Conservation (phyloP, 1,284 basidiomycete species). For the Albatrellus sp. region DNA sequence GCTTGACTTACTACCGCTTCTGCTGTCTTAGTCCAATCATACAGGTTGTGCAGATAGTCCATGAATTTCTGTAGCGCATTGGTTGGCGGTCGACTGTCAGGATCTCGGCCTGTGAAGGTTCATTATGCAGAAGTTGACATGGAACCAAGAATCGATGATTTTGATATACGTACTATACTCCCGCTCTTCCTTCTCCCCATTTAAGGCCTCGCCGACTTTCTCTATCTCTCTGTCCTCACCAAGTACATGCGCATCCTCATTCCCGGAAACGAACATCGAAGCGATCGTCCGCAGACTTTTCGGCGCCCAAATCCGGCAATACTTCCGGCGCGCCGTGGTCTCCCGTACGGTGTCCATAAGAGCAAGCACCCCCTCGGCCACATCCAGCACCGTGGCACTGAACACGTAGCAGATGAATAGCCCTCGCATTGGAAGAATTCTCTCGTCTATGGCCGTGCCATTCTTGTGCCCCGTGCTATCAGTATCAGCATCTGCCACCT, state of each 20-base stretch:
- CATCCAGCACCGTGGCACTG: conserved; percentile 28
- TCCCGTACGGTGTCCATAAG: conserved; percentile 31
- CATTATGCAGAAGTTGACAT: neutral
- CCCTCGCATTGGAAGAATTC: conserved; percentile 22
- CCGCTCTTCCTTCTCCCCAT: conserved; percentile 17
- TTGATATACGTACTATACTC: conserved; percentile 23
- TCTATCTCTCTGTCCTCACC: conserved; percentile 12
- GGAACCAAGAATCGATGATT: no score
- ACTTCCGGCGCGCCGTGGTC: conserved; percentile 25
- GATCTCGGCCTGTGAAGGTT: conserved; percentile 25
- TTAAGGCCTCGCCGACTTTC: conserved; percentile 23
- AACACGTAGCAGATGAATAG: conserved; percentile 38
- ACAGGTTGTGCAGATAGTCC: conserved; percentile 22
- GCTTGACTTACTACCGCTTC: conserved; percentile 27
- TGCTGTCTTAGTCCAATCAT: conserved; percentile 29
- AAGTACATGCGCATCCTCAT: conserved; percentile 9
- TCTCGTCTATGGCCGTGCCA: conserved; percentile 7
- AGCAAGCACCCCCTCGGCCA: conserved; percentile 29
- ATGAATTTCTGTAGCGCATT: conserved; percentile 28
- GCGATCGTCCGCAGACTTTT: conserved; percentile 31
- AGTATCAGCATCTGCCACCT: neutral
- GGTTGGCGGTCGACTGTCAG: conserved; percentile 33
- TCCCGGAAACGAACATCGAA: conserved; percentile 16
- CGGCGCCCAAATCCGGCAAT: conserved; percentile 38
- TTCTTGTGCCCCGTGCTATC: neutral